A percentile compares a stretch with the other conserved stretches of the same genome.
Conservation (phyloP, 306 rosid species). For the Abrus pulchellus region DNA sequence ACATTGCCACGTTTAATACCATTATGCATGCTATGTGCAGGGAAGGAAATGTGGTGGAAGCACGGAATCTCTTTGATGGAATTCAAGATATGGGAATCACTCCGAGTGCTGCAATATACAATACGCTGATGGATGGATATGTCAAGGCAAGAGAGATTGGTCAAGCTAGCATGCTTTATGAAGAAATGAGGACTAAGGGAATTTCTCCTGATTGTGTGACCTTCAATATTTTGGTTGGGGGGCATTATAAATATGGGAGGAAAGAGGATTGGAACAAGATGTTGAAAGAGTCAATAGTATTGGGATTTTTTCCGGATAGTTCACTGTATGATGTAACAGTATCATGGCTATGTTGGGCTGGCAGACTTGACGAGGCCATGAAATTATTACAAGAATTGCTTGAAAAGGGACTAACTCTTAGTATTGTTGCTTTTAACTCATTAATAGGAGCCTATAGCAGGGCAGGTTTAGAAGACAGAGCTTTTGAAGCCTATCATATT, state of each 20-base stretch:
- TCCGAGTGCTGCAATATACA: too few relatives aligned
- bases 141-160: too few relatives aligned
- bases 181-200: slow-evolving; percentile 71
- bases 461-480: slow-evolving; percentile 71
- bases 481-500: slow-evolving; percentile 62
- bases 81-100: too few relatives aligned
- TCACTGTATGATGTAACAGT: slow-evolving; percentile 63
- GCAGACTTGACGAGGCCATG: slow-evolving; percentile 67
- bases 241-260: slow-evolving; percentile 73
- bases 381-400: slow-evolving; percentile 61
- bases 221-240: slow-evolving; percentile 77
- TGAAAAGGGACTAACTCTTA: slow-evolving; percentile 72
- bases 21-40: too few relatives aligned
- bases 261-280: slow-evolving; percentile 66
- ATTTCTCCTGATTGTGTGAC: slow-evolving; percentile 75
- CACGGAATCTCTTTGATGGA: too few relatives aligned
- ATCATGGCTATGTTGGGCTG: slow-evolving; percentile 79
- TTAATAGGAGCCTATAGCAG: slow-evolving; percentile 74
- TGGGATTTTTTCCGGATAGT: slow-evolving; percentile 55
- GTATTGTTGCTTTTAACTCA: slow-evolving; percentile 74
- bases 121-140: too few relatives aligned
- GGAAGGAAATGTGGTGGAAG: too few relatives aligned
- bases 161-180: slow-evolving; percentile 55
- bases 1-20: too few relatives aligned
- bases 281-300: slow-evolving; percentile 54